Percentiles rank a stretch among this genome's conserved stretches.
phyloP scores from a whole-genome alignment of 129 eudicot genomes.

The Tagetes erecta region DNA sequence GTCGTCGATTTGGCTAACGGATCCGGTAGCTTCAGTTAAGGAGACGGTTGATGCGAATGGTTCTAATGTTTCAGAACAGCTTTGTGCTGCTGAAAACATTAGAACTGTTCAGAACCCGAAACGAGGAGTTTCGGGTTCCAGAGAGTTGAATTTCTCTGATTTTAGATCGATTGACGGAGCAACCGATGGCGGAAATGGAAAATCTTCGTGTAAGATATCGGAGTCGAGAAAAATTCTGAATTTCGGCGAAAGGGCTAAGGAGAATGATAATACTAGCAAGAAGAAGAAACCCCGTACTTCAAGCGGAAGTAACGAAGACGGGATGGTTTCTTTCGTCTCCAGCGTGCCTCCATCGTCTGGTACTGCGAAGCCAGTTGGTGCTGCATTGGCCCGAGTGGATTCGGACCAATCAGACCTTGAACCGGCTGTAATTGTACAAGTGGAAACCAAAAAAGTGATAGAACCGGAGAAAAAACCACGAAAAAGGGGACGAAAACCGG shows the following conservation, averaged over 20 bases:
- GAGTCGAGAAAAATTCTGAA: conserved; percentile 66
- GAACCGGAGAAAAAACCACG: conserved; percentile 78
- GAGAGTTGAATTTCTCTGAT: conserved; percentile 69
- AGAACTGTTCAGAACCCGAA: conserved; percentile 21
- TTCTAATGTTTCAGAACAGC: conserved; percentile 32
- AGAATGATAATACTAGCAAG: conserved; percentile 15
- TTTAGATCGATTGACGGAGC: conserved; percentile 37
- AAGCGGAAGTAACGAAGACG: conserved; percentile 72
- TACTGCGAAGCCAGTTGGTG: conserved; percentile 48
- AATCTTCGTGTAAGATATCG: conserved; percentile 39
- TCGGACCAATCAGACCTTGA: conserved; percentile 80
- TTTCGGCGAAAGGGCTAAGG: conserved; percentile 55
- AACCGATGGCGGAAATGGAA: conserved; percentile 28
- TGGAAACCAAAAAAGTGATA: conserved; percentile 47
- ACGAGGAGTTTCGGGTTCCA: conserved; percentile 30
- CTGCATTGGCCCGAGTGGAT: conserved; percentile 43
- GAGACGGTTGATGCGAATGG: conserved; percentile 23
- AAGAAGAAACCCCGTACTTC: conserved; percentile 63
- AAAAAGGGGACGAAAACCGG: conserved; percentile 95
- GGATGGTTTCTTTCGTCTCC: conserved; percentile 75
- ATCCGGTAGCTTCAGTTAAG: conserved; percentile 48
- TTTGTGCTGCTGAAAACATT: conserved; percentile 43
- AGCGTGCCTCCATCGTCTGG: conserved; percentile 50
- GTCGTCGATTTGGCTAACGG: conserved; percentile 59
- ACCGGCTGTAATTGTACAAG: conserved; percentile 60